Conservation (phyloP, 2,329 filamentous ascomycete species). For the Myriosclerotinia duriaeana region DNA sequence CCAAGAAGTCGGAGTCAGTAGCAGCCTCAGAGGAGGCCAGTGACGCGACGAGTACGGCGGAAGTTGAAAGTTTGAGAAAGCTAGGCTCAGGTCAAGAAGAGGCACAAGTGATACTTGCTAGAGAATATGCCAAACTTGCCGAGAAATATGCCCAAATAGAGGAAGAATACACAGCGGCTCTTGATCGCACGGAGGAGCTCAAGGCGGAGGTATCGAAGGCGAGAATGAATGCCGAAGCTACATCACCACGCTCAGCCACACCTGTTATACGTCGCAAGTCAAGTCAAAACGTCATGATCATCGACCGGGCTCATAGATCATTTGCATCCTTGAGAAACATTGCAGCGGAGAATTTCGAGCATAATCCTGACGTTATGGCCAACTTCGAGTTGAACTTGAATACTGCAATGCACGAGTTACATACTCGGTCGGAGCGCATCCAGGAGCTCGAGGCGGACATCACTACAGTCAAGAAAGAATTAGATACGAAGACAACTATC, state of each 20-base stretch:
- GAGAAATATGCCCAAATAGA: conserved; percentile 82
- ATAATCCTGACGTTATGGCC: conserved; percentile 79
- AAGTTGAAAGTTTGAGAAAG: conserved; percentile 69
- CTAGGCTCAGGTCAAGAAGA: conserved; percentile 75
- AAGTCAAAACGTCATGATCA: conserved; percentile 81
- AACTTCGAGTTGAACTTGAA: conserved; percentile 92
- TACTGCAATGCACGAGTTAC: conserved; percentile 87
- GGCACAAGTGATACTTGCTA: conserved; percentile 67
- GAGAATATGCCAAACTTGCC: conserved; percentile 49
- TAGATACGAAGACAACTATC: conserved; percentile 94
- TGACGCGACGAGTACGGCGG: conserved; percentile 54
- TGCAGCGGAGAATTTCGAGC: conserved; percentile 80
- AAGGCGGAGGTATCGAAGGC: conserved; percentile 82
- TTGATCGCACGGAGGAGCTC: conserved; percentile 86
- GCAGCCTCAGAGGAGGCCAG: conserved; percentile 41
- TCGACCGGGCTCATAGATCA: conserved; percentile 88
- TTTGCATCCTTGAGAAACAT: conserved; percentile 88
- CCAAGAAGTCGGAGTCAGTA: conserved; percentile 39
- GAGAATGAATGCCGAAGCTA: conserved; percentile 52
- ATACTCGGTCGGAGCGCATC: conserved; percentile 82
- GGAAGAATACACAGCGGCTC: conserved; percentile 73
- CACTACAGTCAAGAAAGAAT: conserved; percentile 82
- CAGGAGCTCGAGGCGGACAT: conserved; percentile 87
- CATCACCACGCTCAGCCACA: conserved; percentile 61
- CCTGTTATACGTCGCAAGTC: conserved; percentile 91